Evolutionary conservation across 148 eudicot genomes (phyloP), one percentile per base, ranked within the genome.

Genomic region (Fagopyrum tataricum): DNA sequence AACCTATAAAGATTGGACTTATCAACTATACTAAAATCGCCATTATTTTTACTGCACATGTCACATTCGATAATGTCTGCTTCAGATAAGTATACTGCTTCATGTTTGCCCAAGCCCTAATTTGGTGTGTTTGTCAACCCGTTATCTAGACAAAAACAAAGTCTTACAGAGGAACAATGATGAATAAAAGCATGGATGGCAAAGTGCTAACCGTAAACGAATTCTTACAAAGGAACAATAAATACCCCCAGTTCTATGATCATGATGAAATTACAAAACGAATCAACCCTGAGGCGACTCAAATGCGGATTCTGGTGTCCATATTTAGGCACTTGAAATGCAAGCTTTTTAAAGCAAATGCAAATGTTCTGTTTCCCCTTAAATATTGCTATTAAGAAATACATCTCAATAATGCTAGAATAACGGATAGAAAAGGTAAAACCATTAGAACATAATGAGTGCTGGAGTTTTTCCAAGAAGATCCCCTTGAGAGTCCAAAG

Each of bases 101-200:
- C 11, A 11, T 44, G 47, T 44, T 44, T 44, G 47, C 47, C 11
- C 47, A 44, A 44, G 47, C 6, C 47, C 7, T 44, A 0, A 44
- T 44, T 44, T 44, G 47, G 47, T 44, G 11, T 11, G 47, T 6
- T 7, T 4, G 47, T 44, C 47, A 44, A 6, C 47, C 37, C 1
- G 37, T 31, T 31, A 31, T 24, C 67, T 26, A 40, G 31, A 61
- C 41, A 17, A 61, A 26, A 61, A 24, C 23, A 24, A 56, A 26
- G 67, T 61, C 67, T 61, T 26, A 61, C 67, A 26, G 13, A 61
- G 67, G 41, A 15, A 61, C 41, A 61, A 61, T 13, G 10, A 61
- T 26, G 31, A 31, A 31, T 31, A 31, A 31, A 31, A 31, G 37
- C 37, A 31, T 3, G 0, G 37, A 31, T 31, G 37, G 37, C 2